phyloP scores from a whole-genome alignment of 148 eudicot genomes.

The Rhododendron simsii region DNA sequence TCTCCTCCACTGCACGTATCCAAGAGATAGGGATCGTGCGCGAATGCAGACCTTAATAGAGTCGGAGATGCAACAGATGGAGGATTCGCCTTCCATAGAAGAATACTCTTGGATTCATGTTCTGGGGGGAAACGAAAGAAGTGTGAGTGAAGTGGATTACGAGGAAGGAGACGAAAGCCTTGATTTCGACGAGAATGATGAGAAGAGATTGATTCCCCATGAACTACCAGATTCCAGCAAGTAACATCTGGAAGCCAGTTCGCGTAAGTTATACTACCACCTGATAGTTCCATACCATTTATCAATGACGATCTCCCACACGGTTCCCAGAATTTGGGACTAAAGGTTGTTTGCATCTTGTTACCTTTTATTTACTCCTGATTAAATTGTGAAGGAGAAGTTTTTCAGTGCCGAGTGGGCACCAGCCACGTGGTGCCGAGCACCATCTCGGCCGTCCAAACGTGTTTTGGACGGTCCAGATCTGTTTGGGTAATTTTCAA shows the following conservation, averaged over 20 bases:
- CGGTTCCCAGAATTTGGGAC: neutral
- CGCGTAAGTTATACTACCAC: neutral
- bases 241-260: neutral
- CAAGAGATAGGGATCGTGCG: constrained; percentile 78
- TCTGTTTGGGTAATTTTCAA: no score
- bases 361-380: neutral
- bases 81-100: constrained; percentile 14
- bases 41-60: constrained; percentile 62
- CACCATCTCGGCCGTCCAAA: no score
- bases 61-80: constrained; percentile 48
- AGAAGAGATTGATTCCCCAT: constrained; percentile 26
- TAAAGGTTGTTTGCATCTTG: neutral
- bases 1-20: constrained; percentile 76
- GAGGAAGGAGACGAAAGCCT: constrained; percentile 14
- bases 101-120: constrained; percentile 16
- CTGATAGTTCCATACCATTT: neutral
- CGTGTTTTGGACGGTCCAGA: no score
- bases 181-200: constrained; percentile 36
- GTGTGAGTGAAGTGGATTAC: constrained; percentile 23
- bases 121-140: constrained; percentile 10
- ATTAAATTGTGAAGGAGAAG: neutral
- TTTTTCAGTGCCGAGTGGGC: no score
- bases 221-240: neutral
- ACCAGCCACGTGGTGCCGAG: no score
- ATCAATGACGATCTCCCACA: neutral